Evolutionary conservation across 495 filamentous ascomycete species (phyloP), one percentile per base, ranked within the genome.

Genomic region (Astrocystis sublimbata): DNA sequence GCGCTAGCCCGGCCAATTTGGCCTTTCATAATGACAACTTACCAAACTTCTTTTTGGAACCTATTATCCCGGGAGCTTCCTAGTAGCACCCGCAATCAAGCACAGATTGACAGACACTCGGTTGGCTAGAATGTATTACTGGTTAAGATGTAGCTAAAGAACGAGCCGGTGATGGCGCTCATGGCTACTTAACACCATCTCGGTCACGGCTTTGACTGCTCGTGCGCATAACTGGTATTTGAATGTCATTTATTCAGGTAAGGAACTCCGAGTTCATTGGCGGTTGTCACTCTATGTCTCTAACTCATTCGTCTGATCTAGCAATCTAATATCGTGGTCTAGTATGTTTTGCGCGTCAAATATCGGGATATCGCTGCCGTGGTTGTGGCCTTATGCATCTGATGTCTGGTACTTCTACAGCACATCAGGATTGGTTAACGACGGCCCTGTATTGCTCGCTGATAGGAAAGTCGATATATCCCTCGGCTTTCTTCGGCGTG

Each of bases 391-490:
- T 12, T 15, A 4, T 21, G 19, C n/a, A 21, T 2, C n/a, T 24
- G 15, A 2, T 50, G 41, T 26, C 40, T 24, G 3, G n/a, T 7
- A 17, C 7, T 23, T 36, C 35, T 15, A 19, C 13, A 8, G 33
- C 8, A 50, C 6, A n/a, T 36, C 21, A 35, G 23, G 12, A 2
- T 12, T 24, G 23, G 19, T 15, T 6, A 1, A 6, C n/a, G 13
- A 30, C 6, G 13, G 56, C 53, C 8, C 21, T 17, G 62, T 66
- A 80, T 70, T 82, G 78, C 58, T 76, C 68, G 65, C 83, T 85
- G 62, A 84, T 83, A 1, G 79, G 75, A 69, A 87, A 89, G 67
- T 89, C 86, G 13, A 75, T 77, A 65, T 89, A 92, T 2, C 89
- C 89, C 60, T 79, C 73, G 15, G 74, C 67, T 4, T 75, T 60